Conservation (phyloP, 108 stramenopile genomes). For the Cyclotella baltica region DNA sequence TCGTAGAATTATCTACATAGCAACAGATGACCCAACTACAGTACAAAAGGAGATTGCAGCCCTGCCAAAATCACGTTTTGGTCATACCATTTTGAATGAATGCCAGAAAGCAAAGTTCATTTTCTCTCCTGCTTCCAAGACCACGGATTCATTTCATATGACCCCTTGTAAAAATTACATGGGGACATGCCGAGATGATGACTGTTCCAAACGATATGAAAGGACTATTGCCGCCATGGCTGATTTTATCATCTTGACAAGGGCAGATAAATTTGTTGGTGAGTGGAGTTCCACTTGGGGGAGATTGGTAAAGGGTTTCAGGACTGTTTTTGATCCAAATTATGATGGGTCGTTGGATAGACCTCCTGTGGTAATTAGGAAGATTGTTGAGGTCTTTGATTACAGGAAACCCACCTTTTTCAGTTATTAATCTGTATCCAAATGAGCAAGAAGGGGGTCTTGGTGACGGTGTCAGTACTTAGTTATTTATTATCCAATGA, state of each 20-base stretch:
- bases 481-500: too few relatives aligned
- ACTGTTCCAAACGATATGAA: constrained; percentile 39
- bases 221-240: constrained; percentile 44
- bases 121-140: constrained; percentile 21
- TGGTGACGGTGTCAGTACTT: too few relatives aligned
- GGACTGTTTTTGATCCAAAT: neutral
- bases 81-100: constrained; percentile 39
- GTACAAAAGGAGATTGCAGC: constrained; percentile 37
- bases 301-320: constrained; percentile 2
- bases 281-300: constrained; percentile 48
- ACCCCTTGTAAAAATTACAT: neutral
- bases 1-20: constrained; percentile 12
- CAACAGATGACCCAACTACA: constrained; percentile 28
- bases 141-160: constrained; percentile 4
- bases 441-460: too few relatives aligned
- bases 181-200: neutral
- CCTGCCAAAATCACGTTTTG: constrained; percentile 68
- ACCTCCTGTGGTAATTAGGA: neutral
- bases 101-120: constrained; percentile 67
- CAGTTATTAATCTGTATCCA: too few relatives aligned
- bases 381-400: neutral
- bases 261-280: constrained; percentile 31
- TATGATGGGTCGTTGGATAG: neutral
- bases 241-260: constrained; percentile 38
- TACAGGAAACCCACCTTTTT: too few relatives aligned